These are phyloP conservation scores for Trapa incisa DNA, from an alignment of 345 rosid genomes.

Conservation along the genomic window DNA sequence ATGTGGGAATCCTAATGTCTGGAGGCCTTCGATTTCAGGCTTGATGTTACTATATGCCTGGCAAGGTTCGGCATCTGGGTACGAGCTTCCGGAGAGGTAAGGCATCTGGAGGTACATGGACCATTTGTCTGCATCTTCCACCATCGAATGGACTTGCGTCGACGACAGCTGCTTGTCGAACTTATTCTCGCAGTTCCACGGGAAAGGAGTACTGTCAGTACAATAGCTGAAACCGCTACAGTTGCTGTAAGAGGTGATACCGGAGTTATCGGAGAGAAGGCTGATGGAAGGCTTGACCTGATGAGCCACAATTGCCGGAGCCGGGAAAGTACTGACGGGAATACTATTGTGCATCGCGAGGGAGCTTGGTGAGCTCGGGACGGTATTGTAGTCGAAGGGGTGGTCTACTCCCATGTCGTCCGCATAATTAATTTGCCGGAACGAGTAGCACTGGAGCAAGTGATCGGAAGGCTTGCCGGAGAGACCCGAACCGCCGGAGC, in stretches of 20 bases:
- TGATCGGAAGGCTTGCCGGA: slow-evolving; percentile 18
- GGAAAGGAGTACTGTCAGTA: not conserved
- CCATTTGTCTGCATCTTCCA: slow-evolving; percentile 27
- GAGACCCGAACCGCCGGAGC: not conserved
- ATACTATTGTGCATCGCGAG: slow-evolving; percentile 12
- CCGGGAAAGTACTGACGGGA: not conserved
- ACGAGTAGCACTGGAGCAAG: slow-evolving; percentile 34
- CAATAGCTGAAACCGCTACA: not conserved
- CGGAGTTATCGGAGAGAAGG: slow-evolving; percentile 35
- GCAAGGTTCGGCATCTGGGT: not conserved
- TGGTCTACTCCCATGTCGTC: slow-evolving; percentile 12
- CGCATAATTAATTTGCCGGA: slow-evolving; percentile 43
- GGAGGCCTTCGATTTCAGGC: not conserved
- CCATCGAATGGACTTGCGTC: slow-evolving; percentile 8
- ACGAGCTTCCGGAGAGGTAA: slow-evolving; percentile 18
- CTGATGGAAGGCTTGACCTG: slow-evolving; percentile 49
- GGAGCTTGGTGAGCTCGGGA: slow-evolving; percentile 31
- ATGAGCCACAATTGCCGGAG: not conserved
- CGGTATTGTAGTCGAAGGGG: slow-evolving; percentile 12
- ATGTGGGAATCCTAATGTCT: not conserved
- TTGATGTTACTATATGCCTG: not conserved
- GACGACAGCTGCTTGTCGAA: not conserved
- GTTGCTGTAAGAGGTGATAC: slow-evolving; percentile 8
- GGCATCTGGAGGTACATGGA: slow-evolving; percentile 36
- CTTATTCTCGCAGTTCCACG: not conserved